Evolutionary conservation across 371 early-diverging fungal species (phyloP), one percentile per base, ranked within the genome.

Genomic region (Dichotomocladium elegans): DNA sequence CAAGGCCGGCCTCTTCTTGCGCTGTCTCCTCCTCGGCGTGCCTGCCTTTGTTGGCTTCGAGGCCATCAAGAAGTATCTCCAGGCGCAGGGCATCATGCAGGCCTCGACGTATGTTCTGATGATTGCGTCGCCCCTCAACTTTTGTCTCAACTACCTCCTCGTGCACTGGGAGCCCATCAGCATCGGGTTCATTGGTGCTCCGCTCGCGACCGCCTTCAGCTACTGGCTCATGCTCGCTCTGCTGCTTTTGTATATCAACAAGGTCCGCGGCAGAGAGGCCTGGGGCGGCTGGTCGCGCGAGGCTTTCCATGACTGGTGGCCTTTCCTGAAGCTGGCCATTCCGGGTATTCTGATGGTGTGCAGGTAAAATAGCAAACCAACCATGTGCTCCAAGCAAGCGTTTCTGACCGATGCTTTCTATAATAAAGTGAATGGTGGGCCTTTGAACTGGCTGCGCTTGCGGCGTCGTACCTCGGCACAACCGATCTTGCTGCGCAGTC

Each of bases 201-300:
- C 95, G 0, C 55, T 92, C 4, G 94, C 92, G 10, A 87, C 88
- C 0, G 72, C 80, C 14, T 62, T 90, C 30, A 87, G 89, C 12
- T 87, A 90, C 64, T 86, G 83, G 81, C 62, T 90, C 45, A 81
- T 88, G 63, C 68, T 87, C 19, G 21, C 73, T 5, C 47, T 87
- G 7, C 57, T 88, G 2, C 30, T 88, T 7, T 26, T 77, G 9
- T 96, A 94, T 46, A 77, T 85, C 22, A 56, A 64, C 35, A 86
- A 67, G 57, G 70, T 91, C 44, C 70, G 78, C 15, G 94, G 94
- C 1, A 63, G 73, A 11, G 73, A 80, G 24, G 79, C 82, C 3
- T 96, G 93, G 93, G 91, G 90, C 22, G 94, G 93, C 7, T 93
- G 92, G 90, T 82, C 87, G 5, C 65, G 78, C 15, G 85, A 84